A percentile compares a stretch with the other conserved stretches of the same genome.
These are phyloP conservation scores for Fusarium nematophilum DNA, from an alignment of 2,329 filamentous ascomycete genomes.

Conservation along the genomic window DNA sequence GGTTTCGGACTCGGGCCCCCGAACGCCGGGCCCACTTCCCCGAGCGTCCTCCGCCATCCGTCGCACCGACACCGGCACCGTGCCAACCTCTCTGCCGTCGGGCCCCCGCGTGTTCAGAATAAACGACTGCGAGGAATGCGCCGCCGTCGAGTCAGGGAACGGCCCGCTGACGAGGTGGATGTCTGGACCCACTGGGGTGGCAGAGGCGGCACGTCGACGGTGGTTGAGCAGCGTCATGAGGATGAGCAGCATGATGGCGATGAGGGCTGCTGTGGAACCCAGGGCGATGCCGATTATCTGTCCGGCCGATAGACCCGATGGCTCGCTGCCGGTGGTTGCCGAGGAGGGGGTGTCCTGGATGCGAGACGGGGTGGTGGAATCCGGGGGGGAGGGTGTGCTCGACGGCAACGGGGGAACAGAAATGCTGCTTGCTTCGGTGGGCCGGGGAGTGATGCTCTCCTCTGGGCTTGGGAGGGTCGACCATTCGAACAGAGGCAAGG, in stretches of 20 bases:
- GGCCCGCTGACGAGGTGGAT: neutral
- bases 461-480: neutral
- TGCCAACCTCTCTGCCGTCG: neutral
- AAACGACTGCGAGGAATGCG: neutral
- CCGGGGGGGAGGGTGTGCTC: too few relatives aligned
- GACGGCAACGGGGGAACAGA: neutral
- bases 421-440: neutral
- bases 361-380: neutral
- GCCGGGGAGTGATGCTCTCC: too few relatives aligned
- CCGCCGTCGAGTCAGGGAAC: slow-evolving; percentile 4
- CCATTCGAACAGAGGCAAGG: neutral
- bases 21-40: slow-evolving; percentile 2
- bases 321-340: neutral
- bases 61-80: neutral
- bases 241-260: neutral
- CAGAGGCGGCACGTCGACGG: neutral
- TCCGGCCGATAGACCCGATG: neutral
- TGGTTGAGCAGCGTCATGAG: neutral
- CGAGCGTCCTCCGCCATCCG: neutral
- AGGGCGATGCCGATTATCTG: slow-evolving; percentile 6
- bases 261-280: neutral
- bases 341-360: neutral
- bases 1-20: neutral
- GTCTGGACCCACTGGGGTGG: neutral
- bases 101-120: neutral